phyloP scores from a whole-genome alignment of 2,329 filamentous ascomycete species.

The Sordariomycetes sp. region DNA sequence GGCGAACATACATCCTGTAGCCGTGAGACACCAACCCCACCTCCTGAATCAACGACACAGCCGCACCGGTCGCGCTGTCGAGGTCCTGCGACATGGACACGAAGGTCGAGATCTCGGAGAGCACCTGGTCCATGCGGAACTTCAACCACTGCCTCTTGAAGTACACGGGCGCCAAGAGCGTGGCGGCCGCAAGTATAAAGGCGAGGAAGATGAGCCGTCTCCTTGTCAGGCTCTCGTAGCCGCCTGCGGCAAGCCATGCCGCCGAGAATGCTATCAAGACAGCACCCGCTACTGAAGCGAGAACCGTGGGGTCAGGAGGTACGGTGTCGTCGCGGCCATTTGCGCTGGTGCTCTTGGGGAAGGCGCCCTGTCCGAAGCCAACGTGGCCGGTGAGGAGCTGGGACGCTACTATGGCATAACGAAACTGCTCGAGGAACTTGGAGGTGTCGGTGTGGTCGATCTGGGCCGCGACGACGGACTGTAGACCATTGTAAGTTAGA shows the following conservation, averaged over 20 bases:
- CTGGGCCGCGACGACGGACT: slow-evolving; percentile 61
- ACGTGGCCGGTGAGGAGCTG: slow-evolving; percentile 70
- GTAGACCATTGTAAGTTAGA: slow-evolving; percentile 9
- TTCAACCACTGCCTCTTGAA: slow-evolving; percentile 73
- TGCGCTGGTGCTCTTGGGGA: slow-evolving; percentile 2
- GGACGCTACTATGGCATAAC: slow-evolving; percentile 86
- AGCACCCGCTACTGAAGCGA: slow-evolving; percentile 52
- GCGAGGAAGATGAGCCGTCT: slow-evolving; percentile 40
- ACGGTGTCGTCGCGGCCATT: slow-evolving; percentile 12
- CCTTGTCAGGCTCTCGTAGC: slow-evolving; percentile 34
- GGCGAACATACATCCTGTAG: slow-evolving; percentile 60
- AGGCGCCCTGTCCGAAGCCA: slow-evolving; percentile 23
- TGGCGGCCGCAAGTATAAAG: slow-evolving; percentile 40
- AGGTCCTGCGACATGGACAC: slow-evolving; percentile 70
- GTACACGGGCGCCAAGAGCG: slow-evolving; percentile 54
- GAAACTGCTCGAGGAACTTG: slow-evolving; percentile 83
- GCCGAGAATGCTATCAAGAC: slow-evolving; percentile 60
- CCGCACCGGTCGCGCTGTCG: slow-evolving; percentile 65
- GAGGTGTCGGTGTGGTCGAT: slow-evolving; percentile 71
- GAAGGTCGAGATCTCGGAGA: slow-evolving; percentile 57
- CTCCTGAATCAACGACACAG: slow-evolving; percentile 77
- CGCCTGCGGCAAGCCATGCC: slow-evolving; percentile 54
- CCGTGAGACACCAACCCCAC: slow-evolving; percentile 91
- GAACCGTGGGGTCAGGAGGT: slow-evolving; percentile 26
- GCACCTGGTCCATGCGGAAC: slow-evolving; percentile 63